phyloP scores from a whole-genome alignment of 2,329 filamentous ascomycete genomes.

The Didymella pomorum region DNA sequence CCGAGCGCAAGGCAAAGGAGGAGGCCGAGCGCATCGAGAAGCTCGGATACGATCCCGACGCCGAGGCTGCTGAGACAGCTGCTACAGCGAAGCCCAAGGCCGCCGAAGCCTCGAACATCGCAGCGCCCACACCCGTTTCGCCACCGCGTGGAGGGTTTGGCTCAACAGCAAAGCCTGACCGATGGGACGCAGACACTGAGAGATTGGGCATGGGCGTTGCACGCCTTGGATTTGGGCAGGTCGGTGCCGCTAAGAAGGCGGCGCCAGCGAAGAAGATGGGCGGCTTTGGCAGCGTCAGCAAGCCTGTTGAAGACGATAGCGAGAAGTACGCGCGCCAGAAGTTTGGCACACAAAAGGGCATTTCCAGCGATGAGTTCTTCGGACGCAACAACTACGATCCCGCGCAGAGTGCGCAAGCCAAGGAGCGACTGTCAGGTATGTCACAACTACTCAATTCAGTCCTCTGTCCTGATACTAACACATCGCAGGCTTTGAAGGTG shows the following conservation, averaged over 20 bases:
- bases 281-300: constrained; percentile 88
- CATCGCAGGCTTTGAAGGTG: constrained; percentile 80
- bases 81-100: constrained; percentile 51
- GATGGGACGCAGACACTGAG: constrained; percentile 79
- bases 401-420: constrained; percentile 81
- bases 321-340: constrained; percentile 85
- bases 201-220: constrained; percentile 87
- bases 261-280: constrained; percentile 78
- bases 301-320: constrained; percentile 73
- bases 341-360: constrained; percentile 92
- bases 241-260: constrained; percentile 67
- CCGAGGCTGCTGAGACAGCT: constrained; percentile 64
- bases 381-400: constrained; percentile 88
- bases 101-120: constrained; percentile 65
- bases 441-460: background rate
- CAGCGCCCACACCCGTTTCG: constrained; percentile 78
- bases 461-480: constrained; percentile 11
- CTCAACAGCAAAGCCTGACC: constrained; percentile 61
- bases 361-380: constrained; percentile 98
- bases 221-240: constrained; percentile 86
- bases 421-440: constrained; percentile 73
- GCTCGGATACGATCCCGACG: constrained; percentile 92
- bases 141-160: constrained; percentile 70
- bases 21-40: constrained; percentile 96
- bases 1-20: constrained; percentile 95